Base-by-base conservation (phyloP, 2,329 filamentous ascomycete genomes). In the Calonectria crousiana region DNA sequence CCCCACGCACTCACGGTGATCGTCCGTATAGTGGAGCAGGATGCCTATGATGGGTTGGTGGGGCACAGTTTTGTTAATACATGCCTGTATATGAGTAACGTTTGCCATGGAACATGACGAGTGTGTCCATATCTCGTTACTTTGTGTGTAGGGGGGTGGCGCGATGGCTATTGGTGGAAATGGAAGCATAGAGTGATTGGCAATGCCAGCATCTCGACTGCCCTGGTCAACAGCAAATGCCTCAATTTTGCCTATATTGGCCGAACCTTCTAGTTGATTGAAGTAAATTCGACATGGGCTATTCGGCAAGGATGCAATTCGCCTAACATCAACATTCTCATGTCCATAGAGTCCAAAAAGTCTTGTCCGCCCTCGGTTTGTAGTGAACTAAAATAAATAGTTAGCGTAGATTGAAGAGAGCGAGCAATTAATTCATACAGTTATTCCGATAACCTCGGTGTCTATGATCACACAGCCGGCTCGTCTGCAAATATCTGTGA, bases 11-110 rank as follows among this genome's bases (percentile, higher is more conserved):
- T 72, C 73, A 52, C 65, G 69, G n/a, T 67, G 73, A 28, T 51
- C 69, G n/a, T 74, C 69, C 6, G 65, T 13, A 26, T 74, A 74
- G 44, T 28, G 26, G 49, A 74, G 30, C 26, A 74, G 73, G 65
- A 74, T 74, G 49, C 69, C 73, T 10, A 67, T 67, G 20, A 72
- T 28, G 8, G 41, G 65, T 51, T 26, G 66, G 34, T 73, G 47
- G 13, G 53, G 49, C 14, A 20, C 34, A 9, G 65, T 36, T n/a
- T n/a, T 69, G 28, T 73, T 41, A 16, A 65, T 51, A 26, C 66
- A 73, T 64, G 44, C 13, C 30, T 62, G 34, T 20, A 71, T 41
- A 51, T 69, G 47, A 13, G 58, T 60, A 18, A 73, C 36, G 30
- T 30, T 28, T 41, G 6, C 18, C 11, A 36, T 36, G 34, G 34